Conservation (phyloP, 768 basidiomycete species). For the Rhizopogon vulgaris region DNA sequence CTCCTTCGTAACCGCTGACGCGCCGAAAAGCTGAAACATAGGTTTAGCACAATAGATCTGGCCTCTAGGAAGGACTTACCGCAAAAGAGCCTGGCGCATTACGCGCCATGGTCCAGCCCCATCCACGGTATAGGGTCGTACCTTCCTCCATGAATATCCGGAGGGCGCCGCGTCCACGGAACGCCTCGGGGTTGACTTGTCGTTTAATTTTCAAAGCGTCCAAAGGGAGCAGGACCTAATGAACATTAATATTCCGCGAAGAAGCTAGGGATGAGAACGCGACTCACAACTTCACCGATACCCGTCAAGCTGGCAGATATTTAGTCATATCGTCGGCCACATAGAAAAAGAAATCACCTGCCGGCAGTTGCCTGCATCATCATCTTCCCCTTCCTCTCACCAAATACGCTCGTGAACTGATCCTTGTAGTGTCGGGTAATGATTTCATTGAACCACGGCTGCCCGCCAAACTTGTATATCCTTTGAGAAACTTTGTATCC, state of each 20-base stretch:
- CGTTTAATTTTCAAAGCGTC: constrained; percentile 98
- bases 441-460: constrained; percentile 95
- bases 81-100: constrained; percentile 96
- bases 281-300: constrained; percentile 92
- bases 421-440: constrained; percentile 77
- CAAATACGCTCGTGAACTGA: constrained; percentile 78
- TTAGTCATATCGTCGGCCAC: neutral
- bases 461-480: constrained; percentile 97
- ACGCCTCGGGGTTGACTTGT: constrained; percentile 96
- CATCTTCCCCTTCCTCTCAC: constrained; percentile 92
- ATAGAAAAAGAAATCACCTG: constrained; percentile 42
- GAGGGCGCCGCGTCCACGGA: constrained; percentile 88
- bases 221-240: constrained; percentile 83
- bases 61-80: constrained; percentile 39
- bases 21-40: constrained; percentile 85
- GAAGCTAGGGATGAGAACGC: neutral
- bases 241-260: neutral
- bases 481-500: constrained; percentile 96
- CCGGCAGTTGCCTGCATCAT: constrained; percentile 94
- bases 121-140: constrained; percentile 87
- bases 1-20: constrained; percentile 91
- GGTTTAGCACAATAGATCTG: neutral
- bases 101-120: constrained; percentile 98
- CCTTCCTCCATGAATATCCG: constrained; percentile 92
- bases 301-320: constrained; percentile 45